Percentiles rank a stretch among this genome's conserved stretches.
Conservation (phyloP, 805 yeast species). For the Teunomyces tritomae region DNA sequence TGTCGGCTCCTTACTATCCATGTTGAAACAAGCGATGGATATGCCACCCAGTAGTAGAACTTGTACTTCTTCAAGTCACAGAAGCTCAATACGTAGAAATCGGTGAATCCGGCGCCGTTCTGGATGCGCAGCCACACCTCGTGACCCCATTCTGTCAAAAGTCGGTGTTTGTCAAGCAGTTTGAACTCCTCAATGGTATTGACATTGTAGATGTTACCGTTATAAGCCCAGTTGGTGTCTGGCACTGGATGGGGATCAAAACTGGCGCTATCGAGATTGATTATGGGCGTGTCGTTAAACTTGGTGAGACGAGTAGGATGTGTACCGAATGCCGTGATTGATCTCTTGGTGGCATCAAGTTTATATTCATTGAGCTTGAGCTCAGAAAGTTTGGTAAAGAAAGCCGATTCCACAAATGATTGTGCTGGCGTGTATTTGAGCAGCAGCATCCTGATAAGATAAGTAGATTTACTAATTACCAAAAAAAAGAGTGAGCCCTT, state of each 20-base stretch:
- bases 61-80: conserved; percentile 88
- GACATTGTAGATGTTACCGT: conserved; percentile 45
- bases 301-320: conserved; percentile 33
- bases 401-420: conserved; percentile 82
- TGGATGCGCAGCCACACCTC: conserved; percentile 17
- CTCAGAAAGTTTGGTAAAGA: conserved; percentile 72
- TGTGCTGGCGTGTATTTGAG: conserved; percentile 50
- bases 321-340: conserved; percentile 44
- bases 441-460: neutral
- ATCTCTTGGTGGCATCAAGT: conserved; percentile 49
- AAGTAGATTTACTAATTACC: neutral
- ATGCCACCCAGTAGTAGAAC: conserved; percentile 87
- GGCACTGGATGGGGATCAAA: conserved; percentile 11
- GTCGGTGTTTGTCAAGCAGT: conserved; percentile 55
- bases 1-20: conserved; percentile 36
- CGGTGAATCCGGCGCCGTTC: conserved; percentile 13
- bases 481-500: too few species aligned
- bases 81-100: conserved; percentile 52
- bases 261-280: conserved; percentile 34
- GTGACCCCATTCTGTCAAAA: conserved; percentile 45
- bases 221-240: conserved; percentile 11
- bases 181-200: conserved; percentile 90
- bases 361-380: conserved; percentile 72
- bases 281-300: conserved; percentile 33
- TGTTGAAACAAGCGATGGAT: conserved; percentile 58